Percentiles rank a stretch among this genome's conserved stretches.
phyloP scores from a whole-genome alignment of 176 grass and related monocot species.

The Metroxylon sagu region DNA sequence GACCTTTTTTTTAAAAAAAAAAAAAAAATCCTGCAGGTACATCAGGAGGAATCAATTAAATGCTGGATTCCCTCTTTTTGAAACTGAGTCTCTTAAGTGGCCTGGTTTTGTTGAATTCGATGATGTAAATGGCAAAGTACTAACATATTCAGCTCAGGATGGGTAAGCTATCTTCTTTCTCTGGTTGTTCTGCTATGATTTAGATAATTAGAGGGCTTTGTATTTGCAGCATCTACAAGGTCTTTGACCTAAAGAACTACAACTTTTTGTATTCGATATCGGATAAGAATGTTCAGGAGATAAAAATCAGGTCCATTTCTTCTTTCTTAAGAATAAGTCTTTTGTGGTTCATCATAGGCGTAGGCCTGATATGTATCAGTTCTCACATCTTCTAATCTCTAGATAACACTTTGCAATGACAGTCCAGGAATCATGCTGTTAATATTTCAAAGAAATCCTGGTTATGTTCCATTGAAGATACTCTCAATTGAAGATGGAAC shows the following conservation, averaged over 20 bases:
- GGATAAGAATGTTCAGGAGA: constrained; percentile 86
- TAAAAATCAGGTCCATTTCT: constrained; percentile 74
- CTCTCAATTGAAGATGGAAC: constrained; percentile 95
- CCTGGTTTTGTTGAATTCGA: constrained; percentile 97
- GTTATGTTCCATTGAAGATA: constrained; percentile 93
- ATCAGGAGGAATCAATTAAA: constrained; percentile 84
- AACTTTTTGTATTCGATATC: constrained; percentile 77
- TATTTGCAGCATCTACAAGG: constrained; percentile 78
- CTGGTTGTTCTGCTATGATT: constrained; percentile 2
- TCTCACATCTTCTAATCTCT: not conserved
- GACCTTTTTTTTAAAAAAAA: no score
- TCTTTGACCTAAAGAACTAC: constrained; percentile 96
- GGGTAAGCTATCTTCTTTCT: constrained; percentile 33
- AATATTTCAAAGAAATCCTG: constrained; percentile 69
- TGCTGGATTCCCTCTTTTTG: constrained; percentile 87
- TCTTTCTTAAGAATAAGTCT: not conserved
- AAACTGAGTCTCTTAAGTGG: constrained; percentile 85
- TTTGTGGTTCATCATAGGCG: no score
- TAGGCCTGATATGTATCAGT: no score
- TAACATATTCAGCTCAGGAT: constrained; percentile 87
- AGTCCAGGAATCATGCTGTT: constrained; percentile 98
- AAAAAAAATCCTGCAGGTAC: constrained; percentile 35
- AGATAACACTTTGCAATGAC: constrained; percentile 12
- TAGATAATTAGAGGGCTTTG: not conserved
- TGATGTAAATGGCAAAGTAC: constrained; percentile 94